Evolutionary conservation across 139 green algal species (phyloP), one percentile per base, ranked within the genome.

Genomic region (Coccomyxa sp.): DNA sequence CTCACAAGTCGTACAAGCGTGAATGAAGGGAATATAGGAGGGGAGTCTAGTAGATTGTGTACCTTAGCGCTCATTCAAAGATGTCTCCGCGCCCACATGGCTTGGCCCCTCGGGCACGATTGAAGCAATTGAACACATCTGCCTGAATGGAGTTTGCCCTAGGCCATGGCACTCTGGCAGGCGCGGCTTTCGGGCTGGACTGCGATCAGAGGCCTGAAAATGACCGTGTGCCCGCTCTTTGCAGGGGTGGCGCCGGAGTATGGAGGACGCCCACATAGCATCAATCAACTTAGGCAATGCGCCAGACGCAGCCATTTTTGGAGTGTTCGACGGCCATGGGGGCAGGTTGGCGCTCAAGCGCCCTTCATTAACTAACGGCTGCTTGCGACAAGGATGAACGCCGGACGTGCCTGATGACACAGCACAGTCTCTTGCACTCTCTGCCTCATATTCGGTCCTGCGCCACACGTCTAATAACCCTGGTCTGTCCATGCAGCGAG

Each of bases 321-420:
- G 90, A 8, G 92, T 98, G 3, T 97, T 98, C 74, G 94, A 98
- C 76, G 93, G 93, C 0, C 91, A 95, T 82, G 94, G 92, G 4
- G 92, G 92, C 36, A 86, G 82, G 80, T 84, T n/a, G n/a, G n/a
- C n/a, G n/a, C 10, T 31, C n/a, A 36, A 37, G 64, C 64, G n/a
- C 6, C 14, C 24, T 71, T 37, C 29, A 34, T 71, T 2, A 36
- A 34, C 18, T 37, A 16, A 34, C n/a, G 2, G 64, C 35, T 16
- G 16, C 44, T 58, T 58, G 44, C 44, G 14, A 58, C 44, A 58
- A 16, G 16, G 12, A 58, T 12, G 16, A 58, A 58, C 12, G 44
- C 44, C 16, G 12, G n/a, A n/a, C n/a, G n/a, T 58, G 44, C 16
- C 16, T 12, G 14, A 58, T 29, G 44, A 58, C 14, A 16, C 16